Evolutionary conservation across 2,329 filamentous ascomycete species (phyloP).

Genomic region (Emergomyces orientalis): DNA sequence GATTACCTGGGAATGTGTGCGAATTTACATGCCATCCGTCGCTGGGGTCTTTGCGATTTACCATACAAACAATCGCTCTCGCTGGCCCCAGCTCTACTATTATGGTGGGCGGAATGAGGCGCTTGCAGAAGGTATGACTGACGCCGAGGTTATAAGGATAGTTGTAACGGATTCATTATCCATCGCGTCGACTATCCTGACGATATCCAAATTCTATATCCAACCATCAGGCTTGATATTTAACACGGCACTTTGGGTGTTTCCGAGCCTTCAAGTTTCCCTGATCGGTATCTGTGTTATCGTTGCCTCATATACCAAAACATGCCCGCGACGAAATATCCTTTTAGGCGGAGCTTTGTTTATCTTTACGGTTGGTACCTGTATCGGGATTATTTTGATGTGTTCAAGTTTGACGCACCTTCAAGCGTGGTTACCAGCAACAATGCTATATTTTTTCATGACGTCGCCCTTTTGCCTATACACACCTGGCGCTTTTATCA

Average conservation of each 20-base stretch:
- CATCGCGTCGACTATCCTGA: constrained; percentile 2
- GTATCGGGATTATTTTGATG: not conserved
- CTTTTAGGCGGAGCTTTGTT: not conserved
- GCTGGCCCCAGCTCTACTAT: constrained; percentile 6
- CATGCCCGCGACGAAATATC: not conserved
- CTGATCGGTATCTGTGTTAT: constrained; percentile 6
- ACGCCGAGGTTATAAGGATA: constrained; percentile 2
- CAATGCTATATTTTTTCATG: constrained; percentile 5
- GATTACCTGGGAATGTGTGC: constrained; percentile 8
- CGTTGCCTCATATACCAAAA: constrained; percentile 1
- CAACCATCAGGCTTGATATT: not conserved
- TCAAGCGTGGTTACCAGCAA: constrained; percentile 6
- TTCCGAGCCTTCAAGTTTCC: constrained; percentile 1
- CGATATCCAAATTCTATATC: not conserved
- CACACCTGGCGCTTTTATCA: not conserved
- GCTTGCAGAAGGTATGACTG: not conserved
- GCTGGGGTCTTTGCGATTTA: constrained; percentile 4
- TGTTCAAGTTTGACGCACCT: not conserved
- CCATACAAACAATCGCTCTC: constrained; percentile 1
- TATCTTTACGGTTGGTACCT: not conserved
- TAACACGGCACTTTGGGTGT: constrained; percentile 3
- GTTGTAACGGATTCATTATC: constrained; percentile 2
- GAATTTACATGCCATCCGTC: constrained; percentile 5
- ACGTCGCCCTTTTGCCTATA: constrained; percentile 1
- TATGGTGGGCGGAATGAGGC: constrained; percentile 5